A percentile compares a stretch with the other conserved stretches of the same genome.
phyloP scores from a whole-genome alignment of 1,139 yeast genomes.

The Scheffersomyces illinoinensis region DNA sequence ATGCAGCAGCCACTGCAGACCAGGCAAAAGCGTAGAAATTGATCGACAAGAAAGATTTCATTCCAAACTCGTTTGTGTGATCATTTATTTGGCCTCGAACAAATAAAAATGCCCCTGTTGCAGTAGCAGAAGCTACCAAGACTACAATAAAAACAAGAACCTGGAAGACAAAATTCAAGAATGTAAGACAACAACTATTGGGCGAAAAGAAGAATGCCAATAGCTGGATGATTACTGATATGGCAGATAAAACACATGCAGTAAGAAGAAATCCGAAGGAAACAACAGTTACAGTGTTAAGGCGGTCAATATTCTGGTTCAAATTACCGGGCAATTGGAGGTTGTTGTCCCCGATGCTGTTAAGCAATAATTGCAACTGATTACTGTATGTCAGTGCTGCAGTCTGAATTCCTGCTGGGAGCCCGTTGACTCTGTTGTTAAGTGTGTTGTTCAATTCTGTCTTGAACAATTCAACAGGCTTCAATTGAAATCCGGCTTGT shows the following conservation, averaged over 20 bases:
- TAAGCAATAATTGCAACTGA: slow-evolving; percentile 30
- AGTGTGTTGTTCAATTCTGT: slow-evolving; percentile 38
- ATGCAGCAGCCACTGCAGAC: slow-evolving; percentile 42
- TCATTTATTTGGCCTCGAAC: slow-evolving; percentile 35
- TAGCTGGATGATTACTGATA: slow-evolving; percentile 36
- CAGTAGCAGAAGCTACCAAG: slow-evolving; percentile 34
- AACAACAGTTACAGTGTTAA: slow-evolving; percentile 38
- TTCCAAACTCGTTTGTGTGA: slow-evolving; percentile 30
- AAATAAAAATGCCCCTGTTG: slow-evolving; percentile 34
- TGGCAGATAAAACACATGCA: slow-evolving; percentile 39
- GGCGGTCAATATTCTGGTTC: slow-evolving; percentile 29
- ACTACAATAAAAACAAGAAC: slow-evolving; percentile 29
- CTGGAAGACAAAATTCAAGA: slow-evolving; percentile 41
- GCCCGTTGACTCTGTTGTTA: slow-evolving; percentile 25
- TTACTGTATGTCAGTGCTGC: slow-evolving; percentile 20
- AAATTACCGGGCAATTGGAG: slow-evolving; percentile 42
- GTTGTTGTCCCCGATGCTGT: slow-evolving; percentile 28
- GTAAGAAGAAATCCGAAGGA: slow-evolving; percentile 13
- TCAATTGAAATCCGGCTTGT: slow-evolving; percentile 48
- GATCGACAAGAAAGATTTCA: slow-evolving; percentile 38
- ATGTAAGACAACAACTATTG: slow-evolving; percentile 38
- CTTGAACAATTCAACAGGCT: slow-evolving; percentile 52
- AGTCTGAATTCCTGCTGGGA: slow-evolving; percentile 13
- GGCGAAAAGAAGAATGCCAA: slow-evolving; percentile 43
- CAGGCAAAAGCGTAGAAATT: slow-evolving; percentile 45